Base-by-base conservation (phyloP, 352 stramenopile genomes). In the Phytopythium oedochilum region DNA sequence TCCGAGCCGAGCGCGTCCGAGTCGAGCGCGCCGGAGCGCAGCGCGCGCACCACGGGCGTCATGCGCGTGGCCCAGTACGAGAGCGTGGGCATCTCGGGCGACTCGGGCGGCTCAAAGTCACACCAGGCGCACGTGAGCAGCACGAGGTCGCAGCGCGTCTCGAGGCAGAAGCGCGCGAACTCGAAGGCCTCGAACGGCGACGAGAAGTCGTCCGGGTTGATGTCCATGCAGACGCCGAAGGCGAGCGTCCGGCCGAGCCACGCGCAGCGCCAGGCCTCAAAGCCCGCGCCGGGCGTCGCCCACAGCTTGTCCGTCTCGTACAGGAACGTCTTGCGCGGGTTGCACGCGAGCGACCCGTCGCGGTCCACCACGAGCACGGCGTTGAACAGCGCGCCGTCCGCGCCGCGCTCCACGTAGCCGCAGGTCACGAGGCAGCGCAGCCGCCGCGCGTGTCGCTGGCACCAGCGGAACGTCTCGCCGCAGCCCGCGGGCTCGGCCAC, bases 151-250 rank as follows among this genome's bases (percentile, higher is more conserved):
- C 79, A 88, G 22, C 68, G 57, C 38, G 79, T 59, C 14, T 61
- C 28, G 28, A 84, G 55, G 0, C 76, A 74, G 43, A 88, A 70
- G 5, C 60, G 64, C 5, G 71, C 83, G 59, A 93, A 93, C 65
- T 94, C 86, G 50, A 77, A 93, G 14, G 62, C 66, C 1, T 72
- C 70, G 46, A 88, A 92, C 11, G 79, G 68, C 42, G 86, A 64
- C 25, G 62, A 68, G 53, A 96, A 94, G 62, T 93, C 76, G 51
- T 89, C 64, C 20, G 86, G 86, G 53, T 96, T 96, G 56, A 96
- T 94, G 64, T 96, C 86, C 86, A 96, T 96, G 60, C 86, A 96
- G 57, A 96, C 92, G 36, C 86, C 84, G 57, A 94, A 92, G 3
- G 79, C 88, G 20, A 94, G 86, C 7, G 70, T 80, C 62, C 85